Conservation (phyloP, 2,329 filamentous ascomycete genomes). For the Phialophora tarda region DNA sequence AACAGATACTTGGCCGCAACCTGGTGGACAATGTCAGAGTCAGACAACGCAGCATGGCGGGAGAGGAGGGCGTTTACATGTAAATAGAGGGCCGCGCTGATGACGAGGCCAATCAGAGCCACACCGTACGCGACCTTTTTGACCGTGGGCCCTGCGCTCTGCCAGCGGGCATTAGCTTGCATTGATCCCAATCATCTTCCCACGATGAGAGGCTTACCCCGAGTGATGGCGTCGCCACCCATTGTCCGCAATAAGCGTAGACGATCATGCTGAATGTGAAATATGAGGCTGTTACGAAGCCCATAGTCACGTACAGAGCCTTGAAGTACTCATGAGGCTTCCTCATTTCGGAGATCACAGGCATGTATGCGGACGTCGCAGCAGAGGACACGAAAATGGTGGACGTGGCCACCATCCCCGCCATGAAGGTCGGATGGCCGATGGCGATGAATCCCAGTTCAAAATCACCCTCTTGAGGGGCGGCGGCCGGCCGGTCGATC, state of each 20-base stretch:
- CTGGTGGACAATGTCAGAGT: conserved; percentile 44
- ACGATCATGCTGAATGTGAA: conserved; percentile 49
- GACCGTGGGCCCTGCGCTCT: conserved; percentile 49
- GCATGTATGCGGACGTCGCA: conserved; percentile 69
- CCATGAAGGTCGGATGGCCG: conserved; percentile 37
- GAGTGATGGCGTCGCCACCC: conserved; percentile 55
- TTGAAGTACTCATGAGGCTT: conserved; percentile 83
- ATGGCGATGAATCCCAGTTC: conserved; percentile 42
- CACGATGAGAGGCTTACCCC: conserved; percentile 38
- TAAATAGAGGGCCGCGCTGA: conserved; percentile 53
- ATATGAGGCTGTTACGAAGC: conserved; percentile 54
- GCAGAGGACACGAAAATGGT: conserved; percentile 44
- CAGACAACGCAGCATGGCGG: neutral
- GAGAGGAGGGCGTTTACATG: conserved; percentile 40
- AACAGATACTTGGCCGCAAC: conserved; percentile 61
- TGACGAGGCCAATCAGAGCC: conserved; percentile 44
- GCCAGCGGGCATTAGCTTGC: neutral
- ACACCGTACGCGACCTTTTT: conserved; percentile 55
- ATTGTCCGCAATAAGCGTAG: conserved; percentile 55
- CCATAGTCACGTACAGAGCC: conserved; percentile 75
- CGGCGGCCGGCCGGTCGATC: conserved; percentile 44
- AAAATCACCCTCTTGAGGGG: conserved; percentile 40
- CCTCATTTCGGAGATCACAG: conserved; percentile 94
- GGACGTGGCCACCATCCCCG: conserved; percentile 42
- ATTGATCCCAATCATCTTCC: neutral